These are phyloP conservation scores for Potentilla sterilis DNA, from an alignment of 306 rosid genomes.

Conservation along the genomic window DNA sequence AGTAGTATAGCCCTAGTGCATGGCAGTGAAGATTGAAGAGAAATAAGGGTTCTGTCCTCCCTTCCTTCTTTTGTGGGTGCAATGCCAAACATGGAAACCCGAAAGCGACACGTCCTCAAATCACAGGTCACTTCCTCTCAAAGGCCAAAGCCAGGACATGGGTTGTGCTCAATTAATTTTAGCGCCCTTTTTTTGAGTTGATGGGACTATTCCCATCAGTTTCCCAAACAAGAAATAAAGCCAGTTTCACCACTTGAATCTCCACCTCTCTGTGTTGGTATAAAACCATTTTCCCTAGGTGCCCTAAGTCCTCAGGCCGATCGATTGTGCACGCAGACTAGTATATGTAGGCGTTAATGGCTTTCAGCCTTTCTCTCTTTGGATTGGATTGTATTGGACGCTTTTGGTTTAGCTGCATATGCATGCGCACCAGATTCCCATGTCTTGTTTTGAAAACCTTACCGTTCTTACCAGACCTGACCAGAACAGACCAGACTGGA, in stretches of 20 bases:
- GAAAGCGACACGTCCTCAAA: conserved; percentile 56
- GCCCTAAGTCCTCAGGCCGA: conserved; percentile 13
- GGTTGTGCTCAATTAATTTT: conserved; percentile 27
- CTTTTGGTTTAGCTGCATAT: conserved; percentile 2
- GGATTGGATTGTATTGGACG: conserved; percentile 7
- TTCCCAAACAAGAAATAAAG: conserved; percentile 49
- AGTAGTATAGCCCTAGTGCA: neutral
- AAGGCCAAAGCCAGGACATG: conserved; percentile 41
- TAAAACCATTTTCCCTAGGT: conserved; percentile 40
- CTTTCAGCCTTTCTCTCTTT: neutral
- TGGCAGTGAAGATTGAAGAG: conserved; percentile 41
- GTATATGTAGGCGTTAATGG: neutral
- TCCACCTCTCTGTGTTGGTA: conserved; percentile 57
- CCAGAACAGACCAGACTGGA: conserved; percentile 18
- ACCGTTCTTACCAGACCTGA: conserved; percentile 17
- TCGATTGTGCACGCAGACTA: conserved; percentile 4
- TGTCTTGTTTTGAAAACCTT: conserved; percentile 18
- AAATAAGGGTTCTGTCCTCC: conserved; percentile 48
- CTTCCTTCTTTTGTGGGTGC: conserved; percentile 80
- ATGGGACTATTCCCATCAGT: conserved; percentile 73
- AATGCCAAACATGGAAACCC: conserved; percentile 59
- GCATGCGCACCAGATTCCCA: conserved; percentile 19
- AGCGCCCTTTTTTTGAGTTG: conserved; percentile 29
- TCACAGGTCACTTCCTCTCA: conserved; percentile 61
- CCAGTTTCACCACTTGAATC: conserved; percentile 40